A percentile compares a stretch with the other conserved stretches of the same genome.
Conservation (phyloP, 176 grass and related monocot species). For the Eremochloa ophiuroides region DNA sequence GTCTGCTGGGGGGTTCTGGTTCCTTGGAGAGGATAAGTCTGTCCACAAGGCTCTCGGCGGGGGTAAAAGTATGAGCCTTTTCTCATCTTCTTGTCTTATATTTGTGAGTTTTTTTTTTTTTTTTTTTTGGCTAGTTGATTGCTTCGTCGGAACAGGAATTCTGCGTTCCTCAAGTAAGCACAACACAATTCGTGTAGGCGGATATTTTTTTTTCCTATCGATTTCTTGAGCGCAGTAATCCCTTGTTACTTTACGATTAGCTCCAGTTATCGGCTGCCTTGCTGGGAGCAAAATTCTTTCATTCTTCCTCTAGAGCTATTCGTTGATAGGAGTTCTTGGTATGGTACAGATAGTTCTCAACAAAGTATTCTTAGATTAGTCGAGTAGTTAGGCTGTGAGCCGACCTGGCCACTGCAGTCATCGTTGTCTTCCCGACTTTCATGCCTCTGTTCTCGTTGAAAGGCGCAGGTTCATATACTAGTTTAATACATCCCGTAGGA, state of each 20-base stretch:
- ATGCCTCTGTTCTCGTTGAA: not conserved
- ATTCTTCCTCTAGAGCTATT: not conserved
- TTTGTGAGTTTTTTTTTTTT: no score
- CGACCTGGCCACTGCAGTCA: no score
- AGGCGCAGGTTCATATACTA: not conserved
- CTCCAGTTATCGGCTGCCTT: not conserved
- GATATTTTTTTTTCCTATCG: not conserved
- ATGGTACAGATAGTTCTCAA: no score
- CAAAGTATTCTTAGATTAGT: not conserved
- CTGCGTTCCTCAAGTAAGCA: not conserved
- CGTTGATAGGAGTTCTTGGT: not conserved
- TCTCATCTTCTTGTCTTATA: not conserved
- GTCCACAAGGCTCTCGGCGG: conserved; percentile 75
- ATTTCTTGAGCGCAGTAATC: not conserved
- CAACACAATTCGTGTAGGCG: not conserved
- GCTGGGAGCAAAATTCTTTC: not conserved
- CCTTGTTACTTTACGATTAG: not conserved
- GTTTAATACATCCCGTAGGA: not conserved
- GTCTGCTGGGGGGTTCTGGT: conserved; percentile 37
- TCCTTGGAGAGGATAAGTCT: conserved; percentile 64
- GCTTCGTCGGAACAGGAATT: not conserved
- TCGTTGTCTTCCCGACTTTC: not conserved
- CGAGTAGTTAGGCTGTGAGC: not conserved
- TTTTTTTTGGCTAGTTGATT: not conserved
- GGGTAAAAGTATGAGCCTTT: conserved; percentile 55